phyloP scores from a whole-genome alignment of 73 alveolate genomes.

The Effrenium voratum region DNA sequence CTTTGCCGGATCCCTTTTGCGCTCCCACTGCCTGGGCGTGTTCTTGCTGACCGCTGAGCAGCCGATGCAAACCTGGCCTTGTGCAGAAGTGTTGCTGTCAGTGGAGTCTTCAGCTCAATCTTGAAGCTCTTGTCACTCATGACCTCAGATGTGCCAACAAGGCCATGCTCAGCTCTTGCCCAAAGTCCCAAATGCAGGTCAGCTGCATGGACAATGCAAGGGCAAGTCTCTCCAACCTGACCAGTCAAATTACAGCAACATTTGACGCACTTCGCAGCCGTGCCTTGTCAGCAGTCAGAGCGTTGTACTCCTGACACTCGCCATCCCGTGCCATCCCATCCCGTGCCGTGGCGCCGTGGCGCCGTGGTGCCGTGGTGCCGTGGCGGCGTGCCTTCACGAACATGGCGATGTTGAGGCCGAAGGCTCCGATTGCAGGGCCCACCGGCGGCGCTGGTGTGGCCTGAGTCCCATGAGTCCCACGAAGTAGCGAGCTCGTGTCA shows the following conservation, averaged over 20 bases:
- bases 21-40: slow-evolving; percentile 24
- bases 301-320: slow-evolving; percentile 65
- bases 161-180: neutral
- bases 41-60: neutral
- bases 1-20: slow-evolving; percentile 71
- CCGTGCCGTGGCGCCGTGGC: neutral
- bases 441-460: slow-evolving; percentile 93
- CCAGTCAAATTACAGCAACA: neutral
- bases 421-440: slow-evolving; percentile 90
- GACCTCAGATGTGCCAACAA: neutral
- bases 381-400: slow-evolving; percentile 46
- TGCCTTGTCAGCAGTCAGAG: slow-evolving; percentile 90
- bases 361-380: neutral
- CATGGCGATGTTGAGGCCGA: slow-evolving; percentile 73
- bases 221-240: slow-evolving; percentile 82
- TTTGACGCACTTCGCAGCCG: neutral
- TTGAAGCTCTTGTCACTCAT: slow-evolving; percentile 92
- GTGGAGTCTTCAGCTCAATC: slow-evolving; percentile 77
- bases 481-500: neutral
- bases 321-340: neutral
- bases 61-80: neutral
- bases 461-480: neutral
- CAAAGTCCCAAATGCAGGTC: neutral
- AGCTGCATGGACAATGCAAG: slow-evolving; percentile 86
- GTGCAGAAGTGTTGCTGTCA: slow-evolving; percentile 81